Base-by-base conservation (phyloP, 2,329 filamentous ascomycete species). In the Claviceps pazoutovae region DNA sequence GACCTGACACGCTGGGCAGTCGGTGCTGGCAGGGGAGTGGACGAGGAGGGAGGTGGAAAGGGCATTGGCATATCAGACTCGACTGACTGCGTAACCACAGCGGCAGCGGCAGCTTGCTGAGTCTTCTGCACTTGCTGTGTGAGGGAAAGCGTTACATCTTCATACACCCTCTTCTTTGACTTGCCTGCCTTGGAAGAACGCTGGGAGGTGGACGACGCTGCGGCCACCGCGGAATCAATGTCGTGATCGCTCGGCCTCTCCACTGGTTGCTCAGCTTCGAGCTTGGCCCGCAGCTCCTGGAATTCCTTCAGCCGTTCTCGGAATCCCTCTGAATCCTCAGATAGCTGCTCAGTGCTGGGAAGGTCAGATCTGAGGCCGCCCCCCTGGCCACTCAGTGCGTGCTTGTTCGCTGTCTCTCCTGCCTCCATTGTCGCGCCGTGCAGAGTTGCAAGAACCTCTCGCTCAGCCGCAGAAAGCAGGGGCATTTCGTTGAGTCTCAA, bases 51-150 rank as follows among this genome's bases (percentile, higher is more conserved):
- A 2, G 78, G 79, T 19, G 79, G 79, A 63, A 84, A 84, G 5
- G 86, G 84, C 74, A 86, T 82, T n/a, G 89, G 86, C 61, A 94
- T 76, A 30, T 81, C 84, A 23, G 56, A 72, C 51, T 65, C 71
- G 7, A 74, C 72, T 14, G 78, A 78, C 50, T 82, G 74, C 26
- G 59, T 60, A 11, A 34, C 30, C 9, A 60, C 62, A 5, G 66
- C 66, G 6, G 68, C 71, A 11, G 70, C 71, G 41, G 71, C 71
- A 42, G 72, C 73, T 58, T 76, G 74, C 37, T 43, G 42, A 16
- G 88, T 83, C 67, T 89, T 86, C 66, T 90, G 86, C 0, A 93
- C 86, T 66, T 91, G 87, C 64, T 95, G 83, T 4, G 86, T 89
- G 51, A 94, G 71, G 46, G 87, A 89, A 14, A 90, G 74, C 19